A percentile compares a stretch with the other conserved stretches of the same genome.
Evolutionary conservation across 2,329 filamentous ascomycete genomes (phyloP).

Genomic region (Aaosphaeria pasadenensis): DNA sequence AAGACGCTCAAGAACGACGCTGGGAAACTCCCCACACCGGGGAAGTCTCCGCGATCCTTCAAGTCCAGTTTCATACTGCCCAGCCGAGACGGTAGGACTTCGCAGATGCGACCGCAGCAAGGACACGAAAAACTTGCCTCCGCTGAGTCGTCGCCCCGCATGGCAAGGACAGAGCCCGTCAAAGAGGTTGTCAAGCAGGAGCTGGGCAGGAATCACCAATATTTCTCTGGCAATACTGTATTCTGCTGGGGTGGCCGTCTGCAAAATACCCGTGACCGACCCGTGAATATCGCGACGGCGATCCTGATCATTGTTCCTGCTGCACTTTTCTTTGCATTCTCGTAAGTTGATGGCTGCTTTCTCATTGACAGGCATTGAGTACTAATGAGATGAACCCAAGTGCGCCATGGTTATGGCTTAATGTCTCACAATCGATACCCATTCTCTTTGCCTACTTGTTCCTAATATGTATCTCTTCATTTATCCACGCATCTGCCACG

Average conservation of each 20-base stretch:
- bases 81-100: constrained; percentile 50
- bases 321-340: constrained; percentile 80
- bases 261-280: constrained; percentile 82
- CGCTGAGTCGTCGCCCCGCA: constrained; percentile 69
- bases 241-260: constrained; percentile 84
- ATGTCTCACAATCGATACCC: constrained; percentile 85
- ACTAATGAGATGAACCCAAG: constrained; percentile 31
- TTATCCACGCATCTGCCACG: constrained; percentile 85
- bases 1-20: constrained; percentile 56
- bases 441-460: constrained; percentile 89
- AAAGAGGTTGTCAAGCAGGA: constrained; percentile 40
- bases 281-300: constrained; percentile 85
- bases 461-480: constrained; percentile 87
- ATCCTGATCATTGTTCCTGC: constrained; percentile 75
- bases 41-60: constrained; percentile 73
- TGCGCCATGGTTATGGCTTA: constrained; percentile 79
- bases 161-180: constrained; percentile 46
- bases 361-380: neutral
- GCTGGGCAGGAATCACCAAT: constrained; percentile 77
- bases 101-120: constrained; percentile 46
- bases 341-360: constrained; percentile 44
- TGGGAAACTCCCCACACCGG: constrained; percentile 56
- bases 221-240: constrained; percentile 88
- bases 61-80: constrained; percentile 70
- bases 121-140: constrained; percentile 84